These are phyloP conservation scores for Pseudozyma sp. DNA, from an alignment of 1,284 basidiomycete genomes.

Conservation along the genomic window DNA sequence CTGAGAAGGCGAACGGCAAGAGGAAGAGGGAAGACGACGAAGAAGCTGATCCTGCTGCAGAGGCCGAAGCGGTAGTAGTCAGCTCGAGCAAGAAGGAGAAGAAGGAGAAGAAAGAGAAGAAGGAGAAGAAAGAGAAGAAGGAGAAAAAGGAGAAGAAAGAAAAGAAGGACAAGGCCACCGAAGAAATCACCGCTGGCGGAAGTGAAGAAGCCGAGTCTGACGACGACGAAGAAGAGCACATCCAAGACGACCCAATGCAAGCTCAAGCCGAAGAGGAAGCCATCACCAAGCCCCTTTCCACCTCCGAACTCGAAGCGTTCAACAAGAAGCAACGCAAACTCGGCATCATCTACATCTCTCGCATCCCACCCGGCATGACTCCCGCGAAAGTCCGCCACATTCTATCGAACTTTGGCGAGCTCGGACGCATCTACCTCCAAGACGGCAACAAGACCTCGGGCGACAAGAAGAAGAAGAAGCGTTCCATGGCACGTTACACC, in stretches of 20 bases:
- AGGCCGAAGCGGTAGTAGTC: not conserved
- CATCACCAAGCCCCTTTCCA: conserved; percentile 51
- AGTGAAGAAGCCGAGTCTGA: conserved; percentile 7
- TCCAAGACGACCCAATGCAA: conserved; percentile 48
- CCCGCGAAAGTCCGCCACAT: conserved; percentile 92
- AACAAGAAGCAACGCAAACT: conserved; percentile 62
- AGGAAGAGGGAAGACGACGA: conserved; percentile 31
- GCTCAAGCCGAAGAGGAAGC: conserved; percentile 33
- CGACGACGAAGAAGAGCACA: conserved; percentile 31
- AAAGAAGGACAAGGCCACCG: conserved; percentile 17
- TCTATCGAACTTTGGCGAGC: conserved; percentile 65
- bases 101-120: conserved; percentile 29
- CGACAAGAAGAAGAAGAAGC: conserved; percentile 42
- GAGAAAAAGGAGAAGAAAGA: conserved; percentile 34
- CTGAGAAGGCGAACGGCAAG: conserved; percentile 26
- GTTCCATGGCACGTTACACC: conserved; percentile 79
- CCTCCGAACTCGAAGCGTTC: conserved; percentile 59
- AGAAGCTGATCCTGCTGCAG: not conserved
- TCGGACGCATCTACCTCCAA: conserved; percentile 65
- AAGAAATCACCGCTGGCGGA: conserved; percentile 25
- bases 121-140: conserved; percentile 69
- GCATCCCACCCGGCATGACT: conserved; percentile 98
- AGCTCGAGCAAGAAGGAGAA: conserved; percentile 20
- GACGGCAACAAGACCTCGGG: conserved; percentile 44
- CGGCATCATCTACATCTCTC: conserved; percentile 92